Conservation (phyloP, 2,329 filamentous ascomycete genomes). For the Penicillium sp. region DNA sequence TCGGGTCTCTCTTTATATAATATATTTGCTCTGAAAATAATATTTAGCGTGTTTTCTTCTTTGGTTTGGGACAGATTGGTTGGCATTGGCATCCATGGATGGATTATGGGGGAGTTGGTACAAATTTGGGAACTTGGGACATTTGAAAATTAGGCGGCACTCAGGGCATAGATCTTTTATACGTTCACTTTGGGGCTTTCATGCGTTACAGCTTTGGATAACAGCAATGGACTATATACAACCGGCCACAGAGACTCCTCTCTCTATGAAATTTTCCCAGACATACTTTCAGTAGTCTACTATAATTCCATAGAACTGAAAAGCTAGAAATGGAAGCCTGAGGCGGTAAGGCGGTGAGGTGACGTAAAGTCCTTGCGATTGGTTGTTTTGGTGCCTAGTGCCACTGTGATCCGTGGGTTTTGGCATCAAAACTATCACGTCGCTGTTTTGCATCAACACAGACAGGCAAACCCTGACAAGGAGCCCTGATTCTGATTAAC, state of each 20-base stretch:
- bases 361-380: slow-evolving; percentile 15
- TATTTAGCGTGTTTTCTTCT: slow-evolving; percentile 12
- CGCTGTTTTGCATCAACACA: slow-evolving; percentile 49
- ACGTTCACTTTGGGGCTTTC: not conserved
- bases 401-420: slow-evolving; percentile 27
- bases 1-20: not conserved
- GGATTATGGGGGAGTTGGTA: not conserved
- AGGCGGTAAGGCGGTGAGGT: not conserved
- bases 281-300: not conserved
- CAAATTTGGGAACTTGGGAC: not conserved
- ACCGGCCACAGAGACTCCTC: not conserved
- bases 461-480: slow-evolving; percentile 16
- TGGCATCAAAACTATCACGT: slow-evolving; percentile 67
- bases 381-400: slow-evolving; percentile 16
- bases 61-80: not conserved
- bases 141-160: slow-evolving; percentile 3
- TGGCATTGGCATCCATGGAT: slow-evolving; percentile 1
- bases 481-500: slow-evolving; percentile 14
- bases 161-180: not conserved
- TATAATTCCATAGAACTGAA: not conserved
- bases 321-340: not conserved
- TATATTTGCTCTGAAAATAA: slow-evolving; percentile 11
- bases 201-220: not conserved
- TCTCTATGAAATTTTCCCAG: not conserved
- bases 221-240: not conserved